phyloP scores from a whole-genome alignment of 2,329 filamentous ascomycete genomes.

The Cladorrhinum sp. region DNA sequence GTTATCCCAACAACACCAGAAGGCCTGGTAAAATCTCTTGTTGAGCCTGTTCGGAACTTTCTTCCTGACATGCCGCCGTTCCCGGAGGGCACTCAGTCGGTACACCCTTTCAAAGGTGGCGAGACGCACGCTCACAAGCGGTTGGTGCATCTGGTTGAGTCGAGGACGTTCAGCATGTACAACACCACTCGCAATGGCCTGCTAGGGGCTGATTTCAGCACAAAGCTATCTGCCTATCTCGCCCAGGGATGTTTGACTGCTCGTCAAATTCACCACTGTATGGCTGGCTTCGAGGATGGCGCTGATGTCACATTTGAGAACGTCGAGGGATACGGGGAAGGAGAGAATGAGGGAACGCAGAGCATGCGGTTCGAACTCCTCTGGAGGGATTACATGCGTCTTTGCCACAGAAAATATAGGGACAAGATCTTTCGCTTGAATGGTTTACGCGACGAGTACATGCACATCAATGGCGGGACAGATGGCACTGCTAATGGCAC shows the following conservation, averaged over 20 bases:
- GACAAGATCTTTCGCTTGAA: constrained; percentile 60
- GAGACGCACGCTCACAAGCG: constrained; percentile 59
- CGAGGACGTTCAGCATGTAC: constrained; percentile 61
- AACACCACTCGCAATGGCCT: constrained; percentile 70
- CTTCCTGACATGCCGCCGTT: constrained; percentile 50
- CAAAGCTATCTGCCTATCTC: constrained; percentile 72
- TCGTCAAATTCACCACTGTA: constrained; percentile 66
- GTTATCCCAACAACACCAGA: constrained; percentile 55
- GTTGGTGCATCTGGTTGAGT: constrained; percentile 57
- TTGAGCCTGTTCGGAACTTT: constrained; percentile 54
- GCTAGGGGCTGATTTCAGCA: constrained; percentile 68
- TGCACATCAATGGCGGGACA: constrained; percentile 40
- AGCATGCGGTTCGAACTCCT: constrained; percentile 70
- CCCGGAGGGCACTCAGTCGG: constrained; percentile 53
- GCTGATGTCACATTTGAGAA: constrained; percentile 38
- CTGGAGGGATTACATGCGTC: constrained; percentile 78
- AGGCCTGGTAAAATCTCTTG: constrained; percentile 51
- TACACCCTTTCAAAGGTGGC: constrained; percentile 67
- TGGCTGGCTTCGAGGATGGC: constrained; percentile 69
- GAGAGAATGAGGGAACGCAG: constrained; percentile 69
- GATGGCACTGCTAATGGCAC: background rate
- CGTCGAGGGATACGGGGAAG: constrained; percentile 59
- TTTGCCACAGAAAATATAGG: constrained; percentile 70
- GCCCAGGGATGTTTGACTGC: constrained; percentile 70
- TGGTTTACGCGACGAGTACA: constrained; percentile 56